phyloP scores from a whole-genome alignment of 1,284 basidiomycete species.

The Kwoniella shivajii region DNA sequence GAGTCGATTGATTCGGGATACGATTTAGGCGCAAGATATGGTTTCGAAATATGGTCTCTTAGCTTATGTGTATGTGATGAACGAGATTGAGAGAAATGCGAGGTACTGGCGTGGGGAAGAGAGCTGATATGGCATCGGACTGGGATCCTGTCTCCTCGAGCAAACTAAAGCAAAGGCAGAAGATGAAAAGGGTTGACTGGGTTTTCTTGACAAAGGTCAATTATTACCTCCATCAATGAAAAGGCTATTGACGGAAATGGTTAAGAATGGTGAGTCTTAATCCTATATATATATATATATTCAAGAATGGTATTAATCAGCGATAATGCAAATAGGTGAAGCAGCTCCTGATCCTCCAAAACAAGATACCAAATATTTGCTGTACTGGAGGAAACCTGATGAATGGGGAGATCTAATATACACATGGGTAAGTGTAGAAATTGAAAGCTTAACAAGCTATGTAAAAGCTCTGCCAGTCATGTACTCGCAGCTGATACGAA shows the following conservation, averaged over 20 bases:
- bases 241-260: slow-evolving; percentile 41
- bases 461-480: no score
- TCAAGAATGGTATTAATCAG: slow-evolving; percentile 2
- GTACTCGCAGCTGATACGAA: neutral
- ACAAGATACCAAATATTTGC: slow-evolving; percentile 46
- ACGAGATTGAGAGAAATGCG: no score
- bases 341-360: slow-evolving; percentile 51
- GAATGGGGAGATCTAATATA: slow-evolving; percentile 60
- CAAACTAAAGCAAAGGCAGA: no score
- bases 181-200: no score
- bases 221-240: slow-evolving; percentile 37
- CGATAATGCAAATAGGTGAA: slow-evolving; percentile 27
- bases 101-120: no score
- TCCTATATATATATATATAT: neutral
- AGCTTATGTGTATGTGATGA: no score
- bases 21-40: neutral
- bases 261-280: slow-evolving; percentile 41
- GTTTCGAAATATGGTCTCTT: neutral
- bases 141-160: no score
- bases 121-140: no score
- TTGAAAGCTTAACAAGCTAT: no score
- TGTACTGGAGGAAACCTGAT: slow-evolving; percentile 60
- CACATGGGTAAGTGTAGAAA: slow-evolving; percentile 57
- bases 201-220: no score
- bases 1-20: no score